Evolutionary conservation across 768 basidiomycete genomes (phyloP).

Genomic region (Psilocybe cyanescens): DNA sequence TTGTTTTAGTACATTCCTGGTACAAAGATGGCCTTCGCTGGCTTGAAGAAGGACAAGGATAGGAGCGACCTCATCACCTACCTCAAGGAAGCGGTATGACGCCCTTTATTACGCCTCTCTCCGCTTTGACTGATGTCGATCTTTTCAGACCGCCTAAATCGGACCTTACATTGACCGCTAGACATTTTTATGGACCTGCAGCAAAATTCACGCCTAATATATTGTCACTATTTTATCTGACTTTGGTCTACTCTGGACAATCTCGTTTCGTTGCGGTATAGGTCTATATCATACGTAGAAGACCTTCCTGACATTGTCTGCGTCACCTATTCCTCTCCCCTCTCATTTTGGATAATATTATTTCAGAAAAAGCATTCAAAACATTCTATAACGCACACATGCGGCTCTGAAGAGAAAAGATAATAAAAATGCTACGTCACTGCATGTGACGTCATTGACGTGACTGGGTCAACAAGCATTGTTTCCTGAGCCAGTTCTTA

Average conservation of each 20-base stretch:
- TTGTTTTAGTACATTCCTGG: conserved; percentile 83
- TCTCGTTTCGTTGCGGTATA: conserved; percentile 12
- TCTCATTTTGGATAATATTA: conserved; percentile 6
- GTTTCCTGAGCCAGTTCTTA: no score
- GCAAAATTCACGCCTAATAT: conserved; percentile 17
- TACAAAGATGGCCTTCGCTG: conserved; percentile 99
- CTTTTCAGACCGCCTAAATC: conserved; percentile 26
- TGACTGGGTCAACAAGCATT: not conserved
- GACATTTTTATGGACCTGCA: conserved; percentile 13
- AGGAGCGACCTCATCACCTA: conserved; percentile 91
- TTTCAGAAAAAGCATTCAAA: conserved; percentile 1
- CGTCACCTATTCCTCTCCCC: conserved; percentile 5
- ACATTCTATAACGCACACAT: not conserved
- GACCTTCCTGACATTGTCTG: conserved; percentile 10
- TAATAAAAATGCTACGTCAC: not conserved
- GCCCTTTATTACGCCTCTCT: not conserved
- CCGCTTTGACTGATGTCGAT: not conserved
- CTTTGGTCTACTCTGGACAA: not conserved
- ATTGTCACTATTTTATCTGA: not conserved
- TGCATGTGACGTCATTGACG: conserved; percentile 2
- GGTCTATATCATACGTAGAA: conserved; percentile 23
- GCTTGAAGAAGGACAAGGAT: conserved; percentile 98
- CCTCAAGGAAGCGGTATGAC: conserved; percentile 74
- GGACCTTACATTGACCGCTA: not conserved
- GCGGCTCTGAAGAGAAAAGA: no score